These are phyloP conservation scores for Furcasterigmium furcatum DNA, from an alignment of 2,329 filamentous ascomycete genomes.

Conservation along the genomic window DNA sequence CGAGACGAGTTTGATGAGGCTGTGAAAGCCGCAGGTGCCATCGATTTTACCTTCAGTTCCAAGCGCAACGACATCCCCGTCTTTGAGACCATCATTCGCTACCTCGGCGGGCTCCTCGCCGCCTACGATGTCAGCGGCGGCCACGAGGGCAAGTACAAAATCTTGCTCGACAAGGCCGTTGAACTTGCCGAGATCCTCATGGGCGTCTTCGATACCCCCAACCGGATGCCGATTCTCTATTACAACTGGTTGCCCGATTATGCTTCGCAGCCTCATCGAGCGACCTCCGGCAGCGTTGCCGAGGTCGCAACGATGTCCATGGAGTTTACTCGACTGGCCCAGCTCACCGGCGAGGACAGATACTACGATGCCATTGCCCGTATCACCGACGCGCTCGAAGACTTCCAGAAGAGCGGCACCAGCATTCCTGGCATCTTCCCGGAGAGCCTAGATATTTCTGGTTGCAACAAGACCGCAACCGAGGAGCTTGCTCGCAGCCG, in stretches of 20 bases:
- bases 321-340: slow-evolving; percentile 86
- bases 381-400: slow-evolving; percentile 76
- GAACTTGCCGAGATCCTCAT: slow-evolving; percentile 80
- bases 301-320: slow-evolving; percentile 78
- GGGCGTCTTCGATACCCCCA: slow-evolving; percentile 85
- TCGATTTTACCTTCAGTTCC: slow-evolving; percentile 77
- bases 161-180: slow-evolving; percentile 73
- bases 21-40: slow-evolving; percentile 62
- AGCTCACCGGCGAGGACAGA: slow-evolving; percentile 75
- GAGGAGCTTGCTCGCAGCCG: slow-evolving; percentile 16
- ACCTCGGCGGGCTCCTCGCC: slow-evolving; percentile 79
- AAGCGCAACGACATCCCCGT: slow-evolving; percentile 70
- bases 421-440: slow-evolving; percentile 79
- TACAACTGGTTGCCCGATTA: slow-evolving; percentile 72
- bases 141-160: slow-evolving; percentile 49
- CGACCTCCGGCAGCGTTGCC: slow-evolving; percentile 56
- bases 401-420: slow-evolving; percentile 67
- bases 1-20: slow-evolving; percentile 78
- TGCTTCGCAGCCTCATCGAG: slow-evolving; percentile 61
- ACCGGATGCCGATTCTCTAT: slow-evolving; percentile 83
- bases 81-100: slow-evolving; percentile 90
- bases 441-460: slow-evolving; percentile 71
- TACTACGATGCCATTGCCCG: slow-evolving; percentile 90
- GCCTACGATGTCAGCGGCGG: slow-evolving; percentile 83
- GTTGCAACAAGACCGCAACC: slow-evolving; percentile 61